Percentiles rank a stretch among this genome's conserved stretches.
phyloP scores from a whole-genome alignment of 805 yeast species.

The Yamadazyma ubonensis region DNA sequence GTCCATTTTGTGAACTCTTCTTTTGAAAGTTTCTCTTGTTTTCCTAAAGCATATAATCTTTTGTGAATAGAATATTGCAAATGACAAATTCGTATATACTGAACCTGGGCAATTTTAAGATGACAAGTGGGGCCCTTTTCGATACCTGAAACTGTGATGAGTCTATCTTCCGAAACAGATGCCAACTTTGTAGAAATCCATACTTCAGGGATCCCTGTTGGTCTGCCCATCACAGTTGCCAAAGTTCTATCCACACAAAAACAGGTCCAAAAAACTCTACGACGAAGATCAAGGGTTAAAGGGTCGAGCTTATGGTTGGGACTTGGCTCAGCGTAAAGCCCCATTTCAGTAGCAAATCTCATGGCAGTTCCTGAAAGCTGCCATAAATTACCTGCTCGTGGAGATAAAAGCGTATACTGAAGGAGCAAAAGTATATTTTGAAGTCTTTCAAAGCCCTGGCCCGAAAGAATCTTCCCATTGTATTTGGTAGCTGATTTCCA shows the following conservation, averaged over 20 bases:
- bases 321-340: constrained; percentile 14
- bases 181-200: constrained; percentile 15
- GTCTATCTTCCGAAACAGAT: constrained; percentile 13
- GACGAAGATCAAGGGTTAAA: constrained; percentile 12
- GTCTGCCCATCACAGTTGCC: constrained; percentile 15
- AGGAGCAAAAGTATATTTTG: constrained; percentile 13
- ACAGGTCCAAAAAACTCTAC: constrained; percentile 17
- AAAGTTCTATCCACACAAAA: constrained; percentile 14
- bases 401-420: constrained; percentile 16
- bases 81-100: constrained; percentile 12
- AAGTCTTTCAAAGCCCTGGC: constrained; percentile 13
- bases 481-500: constrained; percentile 15
- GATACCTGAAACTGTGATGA: constrained; percentile 12
- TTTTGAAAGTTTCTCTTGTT: neutral
- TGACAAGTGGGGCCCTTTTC: constrained; percentile 14
- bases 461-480: constrained; percentile 6
- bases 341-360: constrained; percentile 17
- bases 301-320: constrained; percentile 13
- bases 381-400: constrained; percentile 17
- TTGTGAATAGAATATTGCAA: constrained; percentile 15
- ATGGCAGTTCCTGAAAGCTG: constrained; percentile 17
- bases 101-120: constrained; percentile 14
- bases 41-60: constrained; percentile 10
- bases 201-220: constrained; percentile 13
- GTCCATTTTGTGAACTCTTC: constrained; percentile 12